Conservation (phyloP, 2,329 filamentous ascomycete species). For the Corniculantispora saksenae region DNA sequence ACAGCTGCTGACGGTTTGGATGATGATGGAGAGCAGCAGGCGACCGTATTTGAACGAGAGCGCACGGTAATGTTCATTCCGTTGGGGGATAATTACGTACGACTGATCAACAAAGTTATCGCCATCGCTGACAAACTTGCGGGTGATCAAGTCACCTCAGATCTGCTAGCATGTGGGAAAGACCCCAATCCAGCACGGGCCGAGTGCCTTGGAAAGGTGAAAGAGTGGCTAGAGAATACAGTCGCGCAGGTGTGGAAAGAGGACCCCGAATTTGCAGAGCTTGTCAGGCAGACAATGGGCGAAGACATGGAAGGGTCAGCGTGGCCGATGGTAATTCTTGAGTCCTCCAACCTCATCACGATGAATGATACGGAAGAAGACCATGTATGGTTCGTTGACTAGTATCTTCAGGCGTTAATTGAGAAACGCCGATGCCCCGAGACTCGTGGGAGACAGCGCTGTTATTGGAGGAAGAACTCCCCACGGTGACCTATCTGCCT, state of each 20-base stretch:
- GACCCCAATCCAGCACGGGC: background rate
- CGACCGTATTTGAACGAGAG: background rate
- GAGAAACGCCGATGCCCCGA: too few relatives aligned
- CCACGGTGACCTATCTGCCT: too few relatives aligned
- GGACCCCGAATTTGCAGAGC: conserved; percentile 2
- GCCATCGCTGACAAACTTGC: conserved; percentile 7
- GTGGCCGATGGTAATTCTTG: conserved; percentile 11
- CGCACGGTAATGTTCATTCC: conserved; percentile 13
- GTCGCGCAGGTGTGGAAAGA: background rate
- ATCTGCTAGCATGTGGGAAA: background rate
- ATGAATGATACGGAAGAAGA: conserved; percentile 4
- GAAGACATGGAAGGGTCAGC: conserved; percentile 6
- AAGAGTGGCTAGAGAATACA: conserved; percentile 5
- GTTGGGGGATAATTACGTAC: background rate
- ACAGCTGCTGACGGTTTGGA: background rate
- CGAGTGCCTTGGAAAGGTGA: background rate
- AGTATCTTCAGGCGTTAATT: too few relatives aligned
- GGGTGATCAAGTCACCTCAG: conserved; percentile 6
- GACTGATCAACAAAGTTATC: conserved; percentile 8
- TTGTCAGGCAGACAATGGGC: conserved; percentile 1
- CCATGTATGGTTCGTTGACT: conserved; percentile 12
- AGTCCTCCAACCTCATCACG: conserved; percentile 2
- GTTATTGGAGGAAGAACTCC: too few relatives aligned
- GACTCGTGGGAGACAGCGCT: too few relatives aligned
- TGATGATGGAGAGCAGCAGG: background rate